Evolutionary conservation across 2,329 filamentous ascomycete species (phyloP), one percentile per base, ranked within the genome.

Genomic region (Aspergillus carbonarius): DNA sequence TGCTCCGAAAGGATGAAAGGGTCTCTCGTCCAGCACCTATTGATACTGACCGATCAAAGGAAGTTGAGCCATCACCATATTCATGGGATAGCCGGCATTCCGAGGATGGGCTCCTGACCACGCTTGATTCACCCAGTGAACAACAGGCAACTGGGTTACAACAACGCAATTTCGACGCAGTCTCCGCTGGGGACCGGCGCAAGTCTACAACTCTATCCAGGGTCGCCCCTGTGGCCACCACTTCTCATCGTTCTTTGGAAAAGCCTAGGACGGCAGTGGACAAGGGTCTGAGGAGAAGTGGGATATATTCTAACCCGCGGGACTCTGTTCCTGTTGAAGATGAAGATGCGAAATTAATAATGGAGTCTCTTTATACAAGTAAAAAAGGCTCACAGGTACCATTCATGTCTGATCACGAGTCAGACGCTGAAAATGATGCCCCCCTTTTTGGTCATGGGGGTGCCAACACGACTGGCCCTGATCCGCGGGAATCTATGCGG

Each of bases 41-140:
- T 57, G 75, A 73, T 50, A 78, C 78, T 54, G 74, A 81, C 63
- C 73, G 73, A 55, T 74, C 75, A 32, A 70, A 75, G 54, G 69
- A 77, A 30, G 71, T 81, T 17, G 79, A 82, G 54, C 71, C 77
- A 17, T 80, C 81, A 15, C 79, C 81, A 54, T 79, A 79, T 62
- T 83, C 82, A 27, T 83, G 79, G 79, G 78, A 77, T 54, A 83
- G 81, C 65, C 79, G 78, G 54, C 76, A 78, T 52, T 83, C 82
- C 2, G 74, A 74, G 54, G 81, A 84, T 54, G 78, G 78, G 34
- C 71, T 83, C 48, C 80, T 84, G 59, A 66, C 67, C 69, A 51
- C 69, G 39, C 66, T 73, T 39, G 72, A 76, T 60, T 65, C 62
- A 3, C 64, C 60, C 3, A 61, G 54, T 12, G 61, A 61, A 30